phyloP scores from a whole-genome alignment of 331 rosid genomes.

The Quercus tomentella region DNA sequence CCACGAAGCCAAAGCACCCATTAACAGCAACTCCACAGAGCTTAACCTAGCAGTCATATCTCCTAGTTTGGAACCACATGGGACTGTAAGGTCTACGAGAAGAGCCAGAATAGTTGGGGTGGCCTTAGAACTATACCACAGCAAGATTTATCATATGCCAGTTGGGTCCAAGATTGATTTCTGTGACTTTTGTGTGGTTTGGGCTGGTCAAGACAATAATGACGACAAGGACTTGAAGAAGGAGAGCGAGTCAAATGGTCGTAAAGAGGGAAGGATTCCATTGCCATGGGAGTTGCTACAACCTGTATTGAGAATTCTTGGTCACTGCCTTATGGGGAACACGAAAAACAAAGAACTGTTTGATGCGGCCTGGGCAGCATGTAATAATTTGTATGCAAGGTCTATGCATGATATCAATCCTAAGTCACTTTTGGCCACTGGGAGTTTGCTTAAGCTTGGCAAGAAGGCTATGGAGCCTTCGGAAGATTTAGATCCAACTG shows the following conservation, averaged over 20 bases:
- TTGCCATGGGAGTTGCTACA: conserved; percentile 72
- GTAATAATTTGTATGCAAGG: conserved; percentile 51
- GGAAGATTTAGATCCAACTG: conserved; percentile 40
- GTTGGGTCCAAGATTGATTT: conserved; percentile 32
- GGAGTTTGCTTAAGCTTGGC: conserved; percentile 57
- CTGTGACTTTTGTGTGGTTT: conserved; percentile 25
- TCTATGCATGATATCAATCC: conserved; percentile 66
- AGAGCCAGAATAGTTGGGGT: conserved; percentile 68
- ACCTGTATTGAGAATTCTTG: conserved; percentile 54
- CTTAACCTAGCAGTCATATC: conserved; percentile 42
- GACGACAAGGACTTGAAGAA: conserved; percentile 24
- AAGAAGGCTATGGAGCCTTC: conserved; percentile 5
- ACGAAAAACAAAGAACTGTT: conserved; percentile 16
- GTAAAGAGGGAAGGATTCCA: conserved; percentile 44
- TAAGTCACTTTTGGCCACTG: conserved; percentile 52
- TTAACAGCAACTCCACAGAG: conserved; percentile 33
- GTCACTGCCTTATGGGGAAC: conserved; percentile 57
- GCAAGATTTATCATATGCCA: conserved; percentile 39
- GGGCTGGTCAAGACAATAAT: conserved; percentile 45
- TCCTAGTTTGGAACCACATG: conserved; percentile 60
- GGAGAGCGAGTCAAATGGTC: neutral
- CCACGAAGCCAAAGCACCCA: conserved; percentile 39
- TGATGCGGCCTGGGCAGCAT: conserved; percentile 37
- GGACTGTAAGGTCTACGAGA: conserved; percentile 58
- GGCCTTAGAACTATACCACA: conserved; percentile 48